Base-by-base conservation (phyloP, 2,329 filamentous ascomycete species). In the Didymella segeticola region DNA sequence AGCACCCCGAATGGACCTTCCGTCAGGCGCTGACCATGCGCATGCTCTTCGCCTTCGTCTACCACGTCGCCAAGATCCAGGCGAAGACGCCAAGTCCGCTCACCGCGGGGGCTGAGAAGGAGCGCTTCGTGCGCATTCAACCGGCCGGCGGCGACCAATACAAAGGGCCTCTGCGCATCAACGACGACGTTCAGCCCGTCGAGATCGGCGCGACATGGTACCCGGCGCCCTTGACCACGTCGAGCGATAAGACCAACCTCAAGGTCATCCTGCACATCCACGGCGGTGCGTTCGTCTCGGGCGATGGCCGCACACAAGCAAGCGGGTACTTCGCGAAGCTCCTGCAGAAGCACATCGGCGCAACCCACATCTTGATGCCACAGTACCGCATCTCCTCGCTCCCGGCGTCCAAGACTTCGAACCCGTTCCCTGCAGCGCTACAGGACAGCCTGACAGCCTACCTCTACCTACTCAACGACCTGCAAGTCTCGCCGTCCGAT, bases 391-490 rank as follows among this genome's bases (percentile, higher is more conserved):
- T 83, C 5, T 71, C 78, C 4, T 73, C 72, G 0, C 74, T 78
- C 31, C 75, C 77, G 0, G 66, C 58, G 3, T 59, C 54, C 5
- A 69, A 67, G 5, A 66, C 60, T 0, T 70, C 66, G 31, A 76
- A 76, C n/a, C 76, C 74, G 0, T 84, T 83, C 65, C 81, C 81
- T 1, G 81, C 80, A 0, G 77, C 79, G 4, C 62, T 82, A 3
- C 81, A 83, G 64, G 82, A 83, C 60, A 70, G 69, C 3, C 56
- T 84, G 36, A 77, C 80, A 0, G 60, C 72, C 4, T 82, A 81
- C 60, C 61, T 77, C 6, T 78, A 82, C 63, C 73, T 82, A 0
- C 53, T 80, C 10, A 63, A 75, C n/a, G 67, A 69, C 4, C 62
- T 79, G 12, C 55, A 68, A 1, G 72, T 83, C 34, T 62, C 76